Evolutionary conservation across 1,284 basidiomycete genomes (phyloP).

Genomic region (Sphaerobolus stellatus): DNA sequence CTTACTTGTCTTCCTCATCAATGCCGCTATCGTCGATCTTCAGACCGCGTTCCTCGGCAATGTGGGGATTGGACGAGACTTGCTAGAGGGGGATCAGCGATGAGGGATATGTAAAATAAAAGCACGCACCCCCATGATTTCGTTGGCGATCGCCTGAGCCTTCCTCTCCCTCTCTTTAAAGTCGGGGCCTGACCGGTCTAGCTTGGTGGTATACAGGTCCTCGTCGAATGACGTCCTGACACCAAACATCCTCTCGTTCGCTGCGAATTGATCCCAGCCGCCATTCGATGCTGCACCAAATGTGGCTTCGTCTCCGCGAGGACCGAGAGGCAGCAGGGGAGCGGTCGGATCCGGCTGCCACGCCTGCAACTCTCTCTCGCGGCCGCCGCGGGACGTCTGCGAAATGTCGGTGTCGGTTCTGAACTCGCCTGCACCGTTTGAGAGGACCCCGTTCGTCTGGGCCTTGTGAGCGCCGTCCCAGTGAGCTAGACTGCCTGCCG

Average conservation of each 20-base stretch:
- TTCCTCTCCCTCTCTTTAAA: constrained; percentile 87
- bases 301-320: constrained; percentile 60
- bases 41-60: constrained; percentile 87
- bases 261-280: constrained; percentile 95
- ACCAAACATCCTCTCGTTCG: constrained; percentile 92
- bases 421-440: constrained; percentile 51
- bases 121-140: constrained; percentile 77
- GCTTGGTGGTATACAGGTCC: constrained; percentile 91
- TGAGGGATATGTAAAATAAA: constrained; percentile 5
- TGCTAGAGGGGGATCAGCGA: constrained; percentile 12
- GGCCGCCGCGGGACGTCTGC: constrained; percentile 42
- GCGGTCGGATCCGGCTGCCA: constrained; percentile 55
- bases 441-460: constrained; percentile 57
- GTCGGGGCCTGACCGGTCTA: constrained; percentile 83
- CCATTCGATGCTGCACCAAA: constrained; percentile 56
- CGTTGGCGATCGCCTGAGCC: constrained; percentile 86
- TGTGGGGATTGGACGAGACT: constrained; percentile 79
- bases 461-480: constrained; percentile 70
- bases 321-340: constrained; percentile 19
- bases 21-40: constrained; percentile 66
- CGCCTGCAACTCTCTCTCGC: constrained; percentile 81
- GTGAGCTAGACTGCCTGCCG: constrained; percentile 65
- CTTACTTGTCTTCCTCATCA: constrained; percentile 95
- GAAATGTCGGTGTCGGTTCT: background rate
- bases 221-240: constrained; percentile 92